Evolutionary conservation across 2,329 filamentous ascomycete genomes (phyloP), one percentile per base, ranked within the genome.

Genomic region (Salinomyces thailandicus): DNA sequence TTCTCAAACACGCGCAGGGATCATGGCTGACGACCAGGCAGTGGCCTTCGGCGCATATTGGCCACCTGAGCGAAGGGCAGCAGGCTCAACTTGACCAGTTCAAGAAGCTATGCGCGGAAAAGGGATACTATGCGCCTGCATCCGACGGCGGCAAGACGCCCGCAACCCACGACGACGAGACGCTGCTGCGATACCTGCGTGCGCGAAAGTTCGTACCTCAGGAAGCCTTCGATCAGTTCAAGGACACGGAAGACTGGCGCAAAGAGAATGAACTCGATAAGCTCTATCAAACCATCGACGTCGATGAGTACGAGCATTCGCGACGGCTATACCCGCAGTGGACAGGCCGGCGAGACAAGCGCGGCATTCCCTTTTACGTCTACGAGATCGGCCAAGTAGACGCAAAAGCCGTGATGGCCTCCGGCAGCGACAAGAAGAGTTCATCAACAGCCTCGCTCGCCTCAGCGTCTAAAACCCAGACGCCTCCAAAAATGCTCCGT

Each of bases 291-390:
- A 87, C 82, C 19, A 93, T 95, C 52, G 85, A 93, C 41, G 63
- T 87, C 15, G 75, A 84, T 2, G 80, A 85, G 38, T 95, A 87
- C 57, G 85, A 94, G 61, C 71, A 81, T 53, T 81, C 83, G 43
- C 72, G 81, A 39, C 71, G 76, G 48, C 69, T 95, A 67, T 94
- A 94, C 56, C 86, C 87, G 16, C 85, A 94, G 75, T 95, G 86
- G 83, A 93, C 85, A 14, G 89, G 89, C 37, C 81, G 86, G 47
- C 77, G 87, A 49, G 89, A 95, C 63, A 81, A 77, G 50, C 81
- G 86, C 49, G 89, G 89, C 48, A 94, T 94, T 44, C 89, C 89
- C 5, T 72, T 95, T 49, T 95, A 91, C 62, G 75, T 95, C 42
- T 95, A 83, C 62, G 84, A 93, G 62, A 85, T 95, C 58, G 75